A percentile compares a stretch with the other conserved stretches of the same genome.
These are phyloP conservation scores for Eucalyptus marginata DNA, from an alignment of 345 rosid genomes.

Conservation along the genomic window DNA sequence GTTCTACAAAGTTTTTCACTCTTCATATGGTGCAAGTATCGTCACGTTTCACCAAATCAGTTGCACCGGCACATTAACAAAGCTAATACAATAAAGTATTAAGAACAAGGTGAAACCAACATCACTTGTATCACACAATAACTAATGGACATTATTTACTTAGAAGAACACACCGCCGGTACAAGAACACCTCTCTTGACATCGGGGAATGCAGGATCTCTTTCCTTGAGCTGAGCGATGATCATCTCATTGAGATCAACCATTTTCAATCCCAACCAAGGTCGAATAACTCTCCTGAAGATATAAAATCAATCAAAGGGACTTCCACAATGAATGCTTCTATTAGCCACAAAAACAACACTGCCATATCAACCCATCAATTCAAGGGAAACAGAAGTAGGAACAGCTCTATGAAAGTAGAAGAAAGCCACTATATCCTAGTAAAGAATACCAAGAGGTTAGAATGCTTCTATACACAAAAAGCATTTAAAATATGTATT, in stretches of 20 bases:
- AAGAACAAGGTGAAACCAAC: neutral
- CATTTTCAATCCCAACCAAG: slow-evolving; percentile 96
- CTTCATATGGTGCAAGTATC: neutral
- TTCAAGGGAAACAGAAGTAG: neutral
- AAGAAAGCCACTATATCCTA: neutral
- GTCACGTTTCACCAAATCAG: neutral
- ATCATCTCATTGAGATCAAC: slow-evolving; percentile 82
- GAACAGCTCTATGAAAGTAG: neutral
- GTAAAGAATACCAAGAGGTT: neutral
- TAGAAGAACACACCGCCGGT: slow-evolving; percentile 35
- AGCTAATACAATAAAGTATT: neutral
- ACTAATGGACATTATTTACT: neutral
- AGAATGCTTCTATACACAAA: neutral
- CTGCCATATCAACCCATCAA: neutral
- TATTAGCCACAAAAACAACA: neutral
- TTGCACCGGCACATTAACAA: neutral
- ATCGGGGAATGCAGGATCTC: slow-evolving; percentile 58
- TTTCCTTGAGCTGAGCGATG: slow-evolving; percentile 68
- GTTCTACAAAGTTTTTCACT: neutral
- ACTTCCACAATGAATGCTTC: neutral
- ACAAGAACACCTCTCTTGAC: slow-evolving; percentile 68
- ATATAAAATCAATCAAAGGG: neutral
- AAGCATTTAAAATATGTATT: neutral
- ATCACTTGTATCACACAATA: neutral
- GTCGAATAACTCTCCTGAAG: slow-evolving; percentile 85